Base-by-base conservation (phyloP, 2,329 filamentous ascomycete species). In the Ceratocystis albifundus region DNA sequence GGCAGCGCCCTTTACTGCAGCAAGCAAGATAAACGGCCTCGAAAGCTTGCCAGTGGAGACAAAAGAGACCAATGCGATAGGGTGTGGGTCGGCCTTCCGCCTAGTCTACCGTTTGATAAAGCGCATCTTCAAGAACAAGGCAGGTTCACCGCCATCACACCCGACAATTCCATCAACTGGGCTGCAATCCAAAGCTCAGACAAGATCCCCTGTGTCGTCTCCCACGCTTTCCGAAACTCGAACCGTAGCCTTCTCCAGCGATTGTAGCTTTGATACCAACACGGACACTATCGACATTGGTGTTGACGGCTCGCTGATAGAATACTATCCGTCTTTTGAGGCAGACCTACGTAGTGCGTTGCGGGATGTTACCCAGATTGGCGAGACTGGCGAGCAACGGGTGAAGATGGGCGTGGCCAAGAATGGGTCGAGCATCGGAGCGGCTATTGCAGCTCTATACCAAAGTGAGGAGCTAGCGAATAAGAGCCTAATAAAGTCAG, bases 321-420 rank as follows among this genome's bases (percentile, higher is more conserved):
- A 90, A 72, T 88, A 87, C 73, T 89, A 88, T 71, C 87, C 87
- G 4, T 80, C 80, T 61, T 90, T 88, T 70, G 85, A 89, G 71
- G 80, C 80, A 28, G 80, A 86, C 70, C 79, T 89, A 50, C 78
- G 87, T 10, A 80, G 84, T 71, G 85, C 86, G 10, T 74, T 89
- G 65, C 76, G 82, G 25, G 84, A 86, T 69, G 80, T 89, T 44
- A 77, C 80, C 10, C 78, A 82, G 66, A 82, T 89, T 69, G 86
- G 86, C 1, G 72, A 72, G 5, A 74, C 75, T 30, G 85, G 85
- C 5, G 86, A 89, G 73, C 83, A 82, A 75, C 82, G 81, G 73
- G 80, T 90, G 55, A 78, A 83, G 50, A 88, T 90, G 71, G 86
- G 86, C 2, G 84, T 89, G 71, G 86, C 87, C 30, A 88, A 88